A percentile compares a stretch with the other conserved stretches of the same genome.
phyloP scores from a whole-genome alignment of 768 basidiomycete species.

The Harrya chromipes region DNA sequence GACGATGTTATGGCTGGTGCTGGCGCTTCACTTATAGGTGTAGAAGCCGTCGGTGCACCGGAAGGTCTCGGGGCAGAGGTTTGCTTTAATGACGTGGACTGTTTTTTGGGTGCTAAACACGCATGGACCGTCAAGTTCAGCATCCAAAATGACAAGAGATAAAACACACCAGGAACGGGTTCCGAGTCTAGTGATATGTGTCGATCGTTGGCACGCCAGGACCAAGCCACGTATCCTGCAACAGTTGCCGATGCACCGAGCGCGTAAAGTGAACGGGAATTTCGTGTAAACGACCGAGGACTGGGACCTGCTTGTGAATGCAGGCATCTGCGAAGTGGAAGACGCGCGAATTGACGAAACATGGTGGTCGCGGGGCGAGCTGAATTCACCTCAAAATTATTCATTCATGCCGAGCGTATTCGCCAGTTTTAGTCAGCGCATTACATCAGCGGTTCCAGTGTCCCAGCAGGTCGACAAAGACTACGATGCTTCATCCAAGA shows the following conservation, averaged over 20 bases:
- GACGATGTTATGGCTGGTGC: slow-evolving; percentile 1
- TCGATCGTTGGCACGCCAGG: slow-evolving; percentile 39
- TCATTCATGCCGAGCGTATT: slow-evolving; percentile 16
- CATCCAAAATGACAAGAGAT: not conserved
- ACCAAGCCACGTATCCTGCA: slow-evolving; percentile 49
- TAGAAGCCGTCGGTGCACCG: slow-evolving; percentile 19
- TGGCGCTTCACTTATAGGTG: slow-evolving; percentile 18
- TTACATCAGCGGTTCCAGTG: slow-evolving; percentile 15
- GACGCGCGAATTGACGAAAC: slow-evolving; percentile 53
- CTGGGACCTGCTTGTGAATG: slow-evolving; percentile 40
- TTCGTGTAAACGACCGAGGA: slow-evolving; percentile 18
- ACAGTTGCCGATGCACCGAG: slow-evolving; percentile 45
- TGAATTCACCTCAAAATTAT: slow-evolving; percentile 15
- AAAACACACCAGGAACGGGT: slow-evolving; percentile 25
- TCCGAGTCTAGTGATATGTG: slow-evolving; percentile 49
- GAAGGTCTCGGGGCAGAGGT: slow-evolving; percentile 7
- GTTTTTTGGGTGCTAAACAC: slow-evolving; percentile 20
- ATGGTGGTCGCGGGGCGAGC: slow-evolving; percentile 31
- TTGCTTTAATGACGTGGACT: not conserved
- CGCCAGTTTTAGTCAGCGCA: slow-evolving; percentile 21
- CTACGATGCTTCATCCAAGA: too few species aligned
- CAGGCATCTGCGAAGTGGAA: slow-evolving; percentile 50
- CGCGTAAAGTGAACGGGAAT: slow-evolving; percentile 31
- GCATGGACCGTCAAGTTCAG: not conserved
- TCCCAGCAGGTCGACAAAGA: too few species aligned